Evolutionary conservation across 495 filamentous ascomycete species (phyloP), one percentile per base, ranked within the genome.

Genomic region (Lineolata rhizophorae): DNA sequence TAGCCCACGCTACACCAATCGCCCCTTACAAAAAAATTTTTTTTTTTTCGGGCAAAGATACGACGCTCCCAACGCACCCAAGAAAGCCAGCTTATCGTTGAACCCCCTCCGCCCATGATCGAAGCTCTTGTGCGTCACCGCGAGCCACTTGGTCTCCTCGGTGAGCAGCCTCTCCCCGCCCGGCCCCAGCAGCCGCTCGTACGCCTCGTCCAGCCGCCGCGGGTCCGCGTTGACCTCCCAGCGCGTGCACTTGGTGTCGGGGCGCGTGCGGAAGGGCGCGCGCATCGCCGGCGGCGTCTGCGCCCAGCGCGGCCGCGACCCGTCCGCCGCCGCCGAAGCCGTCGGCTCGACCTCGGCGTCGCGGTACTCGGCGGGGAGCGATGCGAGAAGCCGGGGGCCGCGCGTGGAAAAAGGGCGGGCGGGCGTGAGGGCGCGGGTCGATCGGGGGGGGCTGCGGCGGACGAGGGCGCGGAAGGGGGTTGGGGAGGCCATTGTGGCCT

Each of bases 51-150:
- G n/a, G n/a, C n/a, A n/a, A n/a, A n/a, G n/a, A n/a, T n/a, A n/a
- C n/a, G n/a, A n/a, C n/a, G n/a, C n/a, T n/a, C n/a, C n/a, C n/a
- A n/a, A 44, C 69, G 44, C 66, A 91, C 87, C 87, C 22, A 92
- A 58, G 40, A 76, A 83, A n/a, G 76, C 75, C 51, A 99, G 61
- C 35, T 83, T 70, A 38, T 93, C 84, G 51, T 95, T 99, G 57
- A 77, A 93, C 8, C 83, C 83, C 57, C 83, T 71, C 46, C 81
- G 62, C 30, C 82, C 87, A 43, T 94, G 81, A 55, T 95, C 87
- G 51, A 93, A 95, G 53, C 81, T 92, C 70, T 94, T 94, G 53
- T 99, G 87, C 24, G 87, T 99, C 35, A 99, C 67, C 8, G 85
- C 84, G 41, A 94, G 62, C 87, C 85, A 99, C 55, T 94, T 93